A percentile compares a stretch with the other conserved stretches of the same genome.
Evolutionary conservation across 257 asterid genomes (phyloP).

Genomic region (Solanum stenotomum): DNA sequence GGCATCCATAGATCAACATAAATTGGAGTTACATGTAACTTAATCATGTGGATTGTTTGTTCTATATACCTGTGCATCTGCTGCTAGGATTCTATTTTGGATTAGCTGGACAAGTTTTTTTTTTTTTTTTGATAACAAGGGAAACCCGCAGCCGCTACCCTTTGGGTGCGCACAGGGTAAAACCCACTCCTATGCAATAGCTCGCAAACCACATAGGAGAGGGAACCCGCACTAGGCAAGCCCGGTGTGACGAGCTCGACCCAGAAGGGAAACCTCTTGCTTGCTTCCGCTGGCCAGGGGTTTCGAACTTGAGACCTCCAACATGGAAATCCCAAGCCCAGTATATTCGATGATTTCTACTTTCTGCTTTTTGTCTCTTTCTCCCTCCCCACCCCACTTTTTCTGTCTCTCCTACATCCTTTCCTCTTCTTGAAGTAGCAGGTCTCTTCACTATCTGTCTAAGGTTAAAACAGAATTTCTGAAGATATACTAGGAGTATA

Average conservation of each 20-base stretch:
- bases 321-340: not conserved
- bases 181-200: no score
- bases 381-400: not conserved
- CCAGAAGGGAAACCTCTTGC: no score
- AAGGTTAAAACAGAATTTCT: not conserved
- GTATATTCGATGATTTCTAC: not conserved
- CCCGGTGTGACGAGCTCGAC: no score
- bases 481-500: not conserved
- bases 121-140: no score
- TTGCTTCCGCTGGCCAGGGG: no score
- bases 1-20: not conserved
- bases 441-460: not conserved
- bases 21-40: not conserved
- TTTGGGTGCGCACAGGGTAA: no score
- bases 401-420: not conserved
- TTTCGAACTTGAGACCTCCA: no score
- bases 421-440: not conserved
- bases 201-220: no score
- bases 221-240: no score
- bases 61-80: not conserved
- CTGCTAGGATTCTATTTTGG: not conserved
- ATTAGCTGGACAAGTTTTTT: not conserved
- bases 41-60: not conserved
- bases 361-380: not conserved
- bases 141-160: no score